Evolutionary conservation across 2,329 filamentous ascomycete species (phyloP).

Genomic region (Aspergillus phoenicis): DNA sequence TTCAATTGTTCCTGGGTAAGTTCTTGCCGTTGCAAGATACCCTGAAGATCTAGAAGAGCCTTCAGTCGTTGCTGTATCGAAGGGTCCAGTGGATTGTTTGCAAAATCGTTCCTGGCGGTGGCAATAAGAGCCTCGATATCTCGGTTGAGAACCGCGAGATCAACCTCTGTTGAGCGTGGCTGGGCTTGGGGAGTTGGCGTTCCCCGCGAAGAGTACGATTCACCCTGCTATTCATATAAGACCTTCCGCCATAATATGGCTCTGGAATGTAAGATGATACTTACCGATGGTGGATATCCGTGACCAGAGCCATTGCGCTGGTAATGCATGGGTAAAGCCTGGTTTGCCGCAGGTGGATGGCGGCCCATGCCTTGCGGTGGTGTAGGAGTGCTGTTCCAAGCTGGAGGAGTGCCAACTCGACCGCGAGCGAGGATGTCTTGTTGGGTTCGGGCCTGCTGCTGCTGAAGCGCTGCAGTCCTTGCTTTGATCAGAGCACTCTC

Average conservation of each 20-base stretch:
- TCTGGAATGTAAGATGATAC: neutral
- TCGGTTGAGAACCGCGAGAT: conserved; percentile 74
- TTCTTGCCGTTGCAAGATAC: conserved; percentile 73
- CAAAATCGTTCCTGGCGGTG: conserved; percentile 72
- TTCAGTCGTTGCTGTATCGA: conserved; percentile 77
- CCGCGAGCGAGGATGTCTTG: conserved; percentile 58
- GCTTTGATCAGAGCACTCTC: conserved; percentile 93
- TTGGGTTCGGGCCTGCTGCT: conserved; percentile 55
- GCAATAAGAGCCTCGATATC: conserved; percentile 80
- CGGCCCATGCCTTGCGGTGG: conserved; percentile 60
- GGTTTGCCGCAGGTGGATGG: conserved; percentile 37
- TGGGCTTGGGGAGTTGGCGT: conserved; percentile 37
- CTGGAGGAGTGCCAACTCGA: conserved; percentile 57
- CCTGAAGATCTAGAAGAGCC: conserved; percentile 82
- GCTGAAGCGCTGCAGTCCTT: conserved; percentile 57
- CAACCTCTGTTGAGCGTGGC: conserved; percentile 40
- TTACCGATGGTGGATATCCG: conserved; percentile 29
- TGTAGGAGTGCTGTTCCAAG: conserved; percentile 73
- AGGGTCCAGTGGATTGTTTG: conserved; percentile 73
- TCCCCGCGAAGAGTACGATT: conserved; percentile 19
- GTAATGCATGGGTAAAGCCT: conserved; percentile 26
- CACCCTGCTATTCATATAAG: conserved; percentile 20
- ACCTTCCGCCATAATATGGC: neutral
- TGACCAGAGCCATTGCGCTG: conserved; percentile 36
- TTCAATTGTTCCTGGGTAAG: conserved; percentile 80